Base-by-base conservation (phyloP, 169 alveolate species). In the Blepharisma undulans region DNA sequence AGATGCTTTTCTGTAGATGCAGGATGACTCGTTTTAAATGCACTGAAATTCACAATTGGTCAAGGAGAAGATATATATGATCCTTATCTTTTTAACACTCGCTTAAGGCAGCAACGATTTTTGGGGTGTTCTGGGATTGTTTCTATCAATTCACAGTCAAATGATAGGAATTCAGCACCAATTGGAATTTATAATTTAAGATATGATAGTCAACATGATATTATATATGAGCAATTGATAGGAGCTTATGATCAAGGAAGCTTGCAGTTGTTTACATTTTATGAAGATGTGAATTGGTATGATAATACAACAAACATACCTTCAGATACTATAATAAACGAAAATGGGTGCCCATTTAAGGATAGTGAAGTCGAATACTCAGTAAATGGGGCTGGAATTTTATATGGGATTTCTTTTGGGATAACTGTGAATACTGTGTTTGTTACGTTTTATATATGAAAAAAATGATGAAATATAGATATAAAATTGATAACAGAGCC, bases 41-140 rank as follows among this genome's bases (percentile, higher is more conserved):
- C 61, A 18, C 33, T 82, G 33, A 22, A 22, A 22, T 22, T 25
- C 16, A 33, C 60, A 2, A 33, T 82, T 21, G 36, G 18, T 14
- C 33, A n/a, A 22, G 89, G 89, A 34, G 29, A 34, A 21, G 89
- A 82, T 60, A 32, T 25, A 21, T 72, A 82, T 21, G 89, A 82
- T 60, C 34, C 89, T 22, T n/a, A 82, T 21, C 6, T 82, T 18
- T 60, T 82, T 19, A 82, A 34, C 7, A 82, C 25, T 4, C 60
- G 36, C 48, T 32, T 82, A 22, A 1, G 89, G 18, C 33, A 59
- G 21, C 30, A 59, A 36, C 2, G 76, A 30, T 82, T 82, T 82
- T 19, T 48, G 8, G 89, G 89, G 25, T 82, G 89, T 78, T 34
- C 78, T 1, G 89, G 89, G 36, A 82, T 30, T n/a, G 72, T 82